Base-by-base conservation (phyloP, 306 rosid species). In the Glycine latifolia region DNA sequence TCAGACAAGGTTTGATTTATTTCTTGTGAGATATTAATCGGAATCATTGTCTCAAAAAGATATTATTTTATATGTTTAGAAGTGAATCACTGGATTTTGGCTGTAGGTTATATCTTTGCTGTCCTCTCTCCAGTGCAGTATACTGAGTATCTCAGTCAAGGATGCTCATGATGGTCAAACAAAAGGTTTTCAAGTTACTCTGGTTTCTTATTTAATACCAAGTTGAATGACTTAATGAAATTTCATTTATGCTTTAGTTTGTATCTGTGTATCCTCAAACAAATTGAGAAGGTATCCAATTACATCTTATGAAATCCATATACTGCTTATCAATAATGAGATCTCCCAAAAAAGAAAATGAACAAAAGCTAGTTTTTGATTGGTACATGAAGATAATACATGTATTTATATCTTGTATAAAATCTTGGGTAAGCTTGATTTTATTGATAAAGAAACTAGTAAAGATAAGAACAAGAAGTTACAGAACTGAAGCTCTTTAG, bases 91-190 rank as follows among this genome's bases (percentile, higher is more conserved):
- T 62, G 79, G 65, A 60, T 56, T 16, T 66, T 61, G 67, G 76
- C 75, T 82, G 65, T 86, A 94, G 95, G 95, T 91, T 78, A 85
- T 58, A 69, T 87, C 89, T 70, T 77, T 86, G 87, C 75, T 91
- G 78, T 88, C 89, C 41, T 75, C 82, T 82, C 92, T 87, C 59
- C 80, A 89, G 81, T 94, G 89, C 89, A 83, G 75, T 63, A 86
- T 94, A 79, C 67, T 89, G 79, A 89, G 86, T 82, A 87, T 94
- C 82, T 79, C 94, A 10, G 89, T 89, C 80, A 89, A 82, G 86
- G 90, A 91, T 83, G 89, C 72, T 81, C 73, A 82, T 67, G 87
- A 76, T 75, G 41, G 81, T 87, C 75, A 81, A 65, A 80, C 95
- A 43, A 84, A 87, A 89, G 98, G 98, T 94, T 77, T 47, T 46